These are phyloP conservation scores for Linnemannia hyalina DNA, from an alignment of 192 early-diverging fungal genomes.

Conservation along the genomic window DNA sequence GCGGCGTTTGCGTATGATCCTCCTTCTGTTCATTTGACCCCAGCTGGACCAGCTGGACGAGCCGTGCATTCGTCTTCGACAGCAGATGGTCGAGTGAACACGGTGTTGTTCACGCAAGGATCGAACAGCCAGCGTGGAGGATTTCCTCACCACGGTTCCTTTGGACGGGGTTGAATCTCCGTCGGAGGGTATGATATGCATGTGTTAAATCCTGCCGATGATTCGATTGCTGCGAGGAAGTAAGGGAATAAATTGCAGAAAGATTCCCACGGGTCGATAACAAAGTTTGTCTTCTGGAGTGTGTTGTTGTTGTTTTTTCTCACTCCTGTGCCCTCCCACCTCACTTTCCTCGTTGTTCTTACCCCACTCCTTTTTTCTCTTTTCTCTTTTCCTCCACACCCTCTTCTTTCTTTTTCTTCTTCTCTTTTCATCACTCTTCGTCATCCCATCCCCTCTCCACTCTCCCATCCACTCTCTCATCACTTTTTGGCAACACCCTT, in stretches of 20 bases:
- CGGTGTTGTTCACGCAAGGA: not conserved
- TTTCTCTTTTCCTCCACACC: not conserved
- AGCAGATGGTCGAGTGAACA: not conserved
- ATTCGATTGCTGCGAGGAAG: not conserved
- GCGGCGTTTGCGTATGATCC: not conserved
- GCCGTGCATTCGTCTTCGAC: no score
- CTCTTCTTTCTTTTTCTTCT: not conserved
- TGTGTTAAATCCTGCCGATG: not conserved
- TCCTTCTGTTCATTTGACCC: not conserved
- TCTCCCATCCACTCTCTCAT: not conserved
- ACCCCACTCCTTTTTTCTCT: constrained; percentile 3
- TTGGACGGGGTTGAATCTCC: not conserved
- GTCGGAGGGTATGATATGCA: not conserved
- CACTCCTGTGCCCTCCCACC: not conserved
- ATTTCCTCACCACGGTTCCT: not conserved
- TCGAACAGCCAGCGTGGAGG: not conserved
- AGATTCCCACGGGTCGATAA: not conserved
- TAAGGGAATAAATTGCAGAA: not conserved
- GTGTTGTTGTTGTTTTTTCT: not conserved
- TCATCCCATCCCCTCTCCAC: constrained; percentile 6
- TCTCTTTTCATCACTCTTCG: not conserved
- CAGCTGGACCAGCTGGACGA: not conserved
- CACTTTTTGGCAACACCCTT: not conserved
- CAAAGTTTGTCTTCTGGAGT: not conserved
- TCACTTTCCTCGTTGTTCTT: constrained; percentile 1